Conservation (phyloP, 176 grass and related monocot genomes). For the Chrysopogon serrulatus region DNA sequence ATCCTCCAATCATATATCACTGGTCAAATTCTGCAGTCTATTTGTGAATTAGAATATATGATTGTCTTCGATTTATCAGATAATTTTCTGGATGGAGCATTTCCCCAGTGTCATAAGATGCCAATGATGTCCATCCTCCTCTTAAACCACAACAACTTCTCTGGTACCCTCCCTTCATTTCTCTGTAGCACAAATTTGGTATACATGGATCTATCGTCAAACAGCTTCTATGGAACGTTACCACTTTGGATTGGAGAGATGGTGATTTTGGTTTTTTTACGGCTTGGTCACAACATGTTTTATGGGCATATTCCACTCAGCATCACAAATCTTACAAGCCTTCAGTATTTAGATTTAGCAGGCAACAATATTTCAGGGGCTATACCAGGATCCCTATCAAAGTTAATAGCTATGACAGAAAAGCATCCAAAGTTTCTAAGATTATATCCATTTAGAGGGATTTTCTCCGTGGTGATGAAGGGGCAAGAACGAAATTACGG, state of each 20-base stretch:
- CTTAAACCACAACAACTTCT: conserved; percentile 17
- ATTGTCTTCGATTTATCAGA: neutral
- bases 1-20: conserved; percentile 11
- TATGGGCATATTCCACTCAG: conserved; percentile 3
- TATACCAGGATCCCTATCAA: conserved; percentile 3
- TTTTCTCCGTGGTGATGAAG: neutral
- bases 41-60: neutral
- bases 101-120: neutral
- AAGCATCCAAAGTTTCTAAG: too few relatives aligned
- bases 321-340: neutral
- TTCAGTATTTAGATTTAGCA: conserved; percentile 26
- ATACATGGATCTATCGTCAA: conserved; percentile 13
- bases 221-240: conserved; percentile 23
- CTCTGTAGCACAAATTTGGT: neutral
- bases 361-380: conserved; percentile 25
- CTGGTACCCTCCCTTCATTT: conserved; percentile 18
- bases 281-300: conserved; percentile 33
- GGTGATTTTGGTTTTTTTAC: neutral
- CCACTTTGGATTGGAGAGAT: conserved; percentile 25
- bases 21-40: conserved; percentile 14
- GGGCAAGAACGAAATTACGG: neutral
- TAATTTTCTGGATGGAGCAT: conserved; percentile 15
- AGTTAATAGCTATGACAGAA: conserved; percentile 5
- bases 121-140: fast-evolving
- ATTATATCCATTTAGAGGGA: too few relatives aligned